Base-by-base conservation (phyloP, 257 asterid species). In the Hygrophila difformis region DNA sequence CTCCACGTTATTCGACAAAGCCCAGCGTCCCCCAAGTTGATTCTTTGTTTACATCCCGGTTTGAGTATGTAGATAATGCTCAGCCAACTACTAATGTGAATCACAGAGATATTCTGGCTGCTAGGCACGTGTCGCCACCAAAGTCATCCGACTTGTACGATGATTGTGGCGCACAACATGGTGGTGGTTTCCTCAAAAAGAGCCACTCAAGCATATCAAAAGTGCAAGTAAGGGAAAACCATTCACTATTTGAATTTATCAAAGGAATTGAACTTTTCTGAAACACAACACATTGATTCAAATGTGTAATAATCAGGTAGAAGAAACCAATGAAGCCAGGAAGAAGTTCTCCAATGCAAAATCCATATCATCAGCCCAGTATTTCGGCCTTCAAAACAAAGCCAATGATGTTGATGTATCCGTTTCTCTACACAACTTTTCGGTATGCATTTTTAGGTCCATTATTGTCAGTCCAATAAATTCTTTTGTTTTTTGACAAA, bases 301-400 rank as follows among this genome's bases (percentile, higher is more conserved):
- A 18, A 2, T 55, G 15, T 21, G 9, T 59, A 11, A 21, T 44
- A 48, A 42, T 44, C 76, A 80, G 87, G 61, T 68, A 28, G 87
- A 76, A 69, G 92, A 80, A 69, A 73, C 71, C 33, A 83, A 80
- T 58, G 87, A 80, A 48, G 87, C 92, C 13, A 73, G 92, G 68
- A 80, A 80, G 78, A 80, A 80, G 65, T 80, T 80, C 56, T 60
- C 78, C n/a, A 77, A 74, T 68, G 92, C 92, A 1, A 80, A 76
- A 63, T 71, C 92, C 33, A 80, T 80, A 33, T 80, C 92, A 38
- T 80, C 92, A 26, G 87, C 92, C 19, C 92, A 80, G 67, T 80
- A 34, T 65, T 80, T 63, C 24, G 83, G 87, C 49, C 77, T 65
- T 59, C 79, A 61, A 64, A 59, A 49, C 51, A 74, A 69, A 62